Evolutionary conservation across 495 filamentous ascomycete genomes (phyloP), one percentile per base, ranked within the genome.

Genomic region (Talaromyces ruber): DNA sequence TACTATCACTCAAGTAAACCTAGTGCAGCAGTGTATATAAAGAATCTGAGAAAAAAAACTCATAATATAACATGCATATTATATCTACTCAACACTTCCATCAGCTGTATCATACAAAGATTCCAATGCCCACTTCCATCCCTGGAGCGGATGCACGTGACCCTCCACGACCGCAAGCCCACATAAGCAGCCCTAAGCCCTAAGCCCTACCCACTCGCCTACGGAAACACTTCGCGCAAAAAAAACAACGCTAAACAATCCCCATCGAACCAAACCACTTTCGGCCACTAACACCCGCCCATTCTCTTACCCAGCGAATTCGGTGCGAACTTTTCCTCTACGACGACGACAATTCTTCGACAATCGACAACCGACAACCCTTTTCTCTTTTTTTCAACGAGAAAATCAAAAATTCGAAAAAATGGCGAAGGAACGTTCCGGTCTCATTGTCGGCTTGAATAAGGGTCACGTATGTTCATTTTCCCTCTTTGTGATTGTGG

Each of bases 401-500:
- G 21, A 45, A 24, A 60, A 47, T 22, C 25, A 59, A 60, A 69
- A 74, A 75, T 28, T 70, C 74, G 71, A 74, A 71, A 72, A 76
- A 72, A 87, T 86, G 83, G 81, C 81, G 62, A 79, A 81, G 72
- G 84, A 86, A 77, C 84, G 86, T 73, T 84, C 81, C 76, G 90
- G 90, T 78, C 82, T 96, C 70, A 81, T 85, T 78, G 79, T 86
- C 73, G 93, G 93, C 72, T 74, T 91, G 71, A 96, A 97, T 82
- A 86, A 84, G 75, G 93, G 93, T 74, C 89, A 94, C 80, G 91
- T 94, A 92, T 72, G 86, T 83, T 58, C 14, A 26, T 69, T 29
- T 37, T 67, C 64, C 64, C 60, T 61, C 64, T 61, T 58, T 43
- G 53, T 57, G 30, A n/a, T n/a, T n/a, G 29, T 54, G 63, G 59